These are phyloP conservation scores for Solanum hybrid DNA, from an alignment of 305 asterid species.

Conservation along the genomic window DNA sequence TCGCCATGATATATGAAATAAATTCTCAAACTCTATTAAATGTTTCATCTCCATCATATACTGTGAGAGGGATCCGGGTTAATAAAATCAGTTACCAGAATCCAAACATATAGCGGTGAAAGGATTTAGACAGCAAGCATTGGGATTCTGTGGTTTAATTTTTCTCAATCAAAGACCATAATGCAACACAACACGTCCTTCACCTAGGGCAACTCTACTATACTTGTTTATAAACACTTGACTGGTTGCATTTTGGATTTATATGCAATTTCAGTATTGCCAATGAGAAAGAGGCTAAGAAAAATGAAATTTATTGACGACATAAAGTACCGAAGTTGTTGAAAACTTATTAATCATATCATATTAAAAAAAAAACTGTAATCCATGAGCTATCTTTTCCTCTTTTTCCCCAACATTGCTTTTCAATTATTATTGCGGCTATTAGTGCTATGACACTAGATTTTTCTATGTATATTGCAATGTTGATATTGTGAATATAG, in stretches of 20 bases:
- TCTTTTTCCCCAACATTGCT: not conserved
- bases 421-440: conserved; percentile 3
- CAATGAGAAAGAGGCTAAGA: conserved; percentile 4
- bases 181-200: conserved; percentile 24
- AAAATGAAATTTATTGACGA: conserved; percentile 6
- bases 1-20: conserved; percentile 20
- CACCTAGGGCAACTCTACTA: conserved; percentile 20
- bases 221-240: conserved; percentile 6
- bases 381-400: not conserved
- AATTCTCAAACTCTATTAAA: not conserved
- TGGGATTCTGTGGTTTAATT: conserved; percentile 52
- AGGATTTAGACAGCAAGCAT: conserved; percentile 50
- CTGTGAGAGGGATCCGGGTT: not conserved
- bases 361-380: not conserved
- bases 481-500: not conserved
- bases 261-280: conserved; percentile 8
- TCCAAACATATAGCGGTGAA: conserved; percentile 56
- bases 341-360: not conserved
- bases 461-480: not conserved
- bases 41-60: not conserved
- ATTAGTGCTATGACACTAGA: not conserved
- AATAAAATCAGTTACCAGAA: not conserved
- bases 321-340: conserved; percentile 7
- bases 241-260: conserved; percentile 24
- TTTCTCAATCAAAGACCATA: not conserved